A percentile compares a stretch with the other conserved stretches of the same genome.
Evolutionary conservation across 805 yeast species (phyloP).

Genomic region (Cyberlindnera mississippiensis): DNA sequence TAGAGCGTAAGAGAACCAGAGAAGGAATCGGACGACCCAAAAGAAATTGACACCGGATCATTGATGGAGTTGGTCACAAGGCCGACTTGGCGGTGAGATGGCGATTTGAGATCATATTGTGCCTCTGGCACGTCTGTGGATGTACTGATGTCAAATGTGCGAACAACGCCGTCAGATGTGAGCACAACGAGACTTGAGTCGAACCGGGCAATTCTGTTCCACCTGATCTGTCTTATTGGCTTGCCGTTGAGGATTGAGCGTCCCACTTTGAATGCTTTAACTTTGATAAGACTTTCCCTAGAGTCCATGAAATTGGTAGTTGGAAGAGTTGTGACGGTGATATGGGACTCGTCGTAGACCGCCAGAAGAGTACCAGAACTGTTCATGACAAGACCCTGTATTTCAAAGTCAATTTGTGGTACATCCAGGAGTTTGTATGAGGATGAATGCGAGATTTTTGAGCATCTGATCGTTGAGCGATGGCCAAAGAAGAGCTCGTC

Average conservation of each 20-base stretch:
- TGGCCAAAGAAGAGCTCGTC: conserved; percentile 22
- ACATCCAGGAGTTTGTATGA: conserved; percentile 14
- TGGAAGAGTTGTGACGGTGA: conserved; percentile 34
- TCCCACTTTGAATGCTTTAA: conserved; percentile 27
- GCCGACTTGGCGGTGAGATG: conserved; percentile 16
- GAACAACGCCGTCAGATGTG: conserved; percentile 30
- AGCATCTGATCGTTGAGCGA: conserved; percentile 18
- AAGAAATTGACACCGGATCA: conserved; percentile 24
- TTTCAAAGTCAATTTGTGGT: conserved; percentile 27
- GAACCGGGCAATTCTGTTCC: conserved; percentile 42
- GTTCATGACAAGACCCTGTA: conserved; percentile 36
- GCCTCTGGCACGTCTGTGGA: conserved; percentile 27
- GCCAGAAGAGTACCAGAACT: conserved; percentile 41
- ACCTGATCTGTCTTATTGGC: conserved; percentile 35
- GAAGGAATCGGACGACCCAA: conserved; percentile 19
- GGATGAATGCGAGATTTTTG: conserved; percentile 7
- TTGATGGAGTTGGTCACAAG: conserved; percentile 19
- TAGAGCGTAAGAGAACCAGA: conserved; percentile 50
- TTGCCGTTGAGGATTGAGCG: conserved; percentile 27
- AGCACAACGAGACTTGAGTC: conserved; percentile 43
- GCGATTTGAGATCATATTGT: conserved; percentile 20
- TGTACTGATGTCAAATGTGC: conserved; percentile 34
- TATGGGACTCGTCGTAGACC: conserved; percentile 30
- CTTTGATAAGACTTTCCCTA: conserved; percentile 1
- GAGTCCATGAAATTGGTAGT: conserved; percentile 10